Base-by-base conservation (phyloP, 805 yeast species). In the Wickerhamia fluorescens region DNA sequence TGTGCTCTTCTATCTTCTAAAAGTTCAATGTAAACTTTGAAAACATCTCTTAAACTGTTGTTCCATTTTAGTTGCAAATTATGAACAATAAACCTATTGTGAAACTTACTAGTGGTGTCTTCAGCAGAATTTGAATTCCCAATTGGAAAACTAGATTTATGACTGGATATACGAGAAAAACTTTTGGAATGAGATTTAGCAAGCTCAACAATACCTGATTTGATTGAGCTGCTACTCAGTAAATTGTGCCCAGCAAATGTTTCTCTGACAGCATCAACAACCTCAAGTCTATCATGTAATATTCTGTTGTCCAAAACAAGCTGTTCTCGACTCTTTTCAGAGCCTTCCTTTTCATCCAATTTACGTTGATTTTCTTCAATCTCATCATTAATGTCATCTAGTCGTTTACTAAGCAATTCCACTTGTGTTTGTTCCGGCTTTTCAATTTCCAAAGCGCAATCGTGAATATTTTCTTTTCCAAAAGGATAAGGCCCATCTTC, bases 61-160 rank as follows among this genome's bases (percentile, higher is more conserved):
- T 82, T 79, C 95, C 96, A 87, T 41, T 76, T 81, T 41, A 87
- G 48, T 42, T 78, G 73, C 51, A 85, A 66, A 32, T 79, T 74
- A 41, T 86, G 87, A 14, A 85, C 57, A 35, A 78, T 71, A 51
- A 80, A 85, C 27, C 86, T 60, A 48, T 88, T 87, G 35, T 68
- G 70, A 53, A 73, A 81, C 30, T 37, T 61, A 22, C 49, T 45
- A 3, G 49, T 53, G 5, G 49, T 38, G 5, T 51, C 31, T 14
- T 45, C 42, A 21, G 46, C 31, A 9, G 41, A 39, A 3, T 45
- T 33, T 3, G 47, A 53, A 27, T 45, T 46, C 16, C 44, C 35
- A 10, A 53, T 40, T 11, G 56, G 58, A 14, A 42, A 49, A 9
- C 35, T 27, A 1, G 58, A 49, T 19, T 30, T 38, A 26, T 52